These are phyloP conservation scores for Penicillium concentricum DNA, from an alignment of 2,329 filamentous ascomycete genomes.

Conservation along the genomic window DNA sequence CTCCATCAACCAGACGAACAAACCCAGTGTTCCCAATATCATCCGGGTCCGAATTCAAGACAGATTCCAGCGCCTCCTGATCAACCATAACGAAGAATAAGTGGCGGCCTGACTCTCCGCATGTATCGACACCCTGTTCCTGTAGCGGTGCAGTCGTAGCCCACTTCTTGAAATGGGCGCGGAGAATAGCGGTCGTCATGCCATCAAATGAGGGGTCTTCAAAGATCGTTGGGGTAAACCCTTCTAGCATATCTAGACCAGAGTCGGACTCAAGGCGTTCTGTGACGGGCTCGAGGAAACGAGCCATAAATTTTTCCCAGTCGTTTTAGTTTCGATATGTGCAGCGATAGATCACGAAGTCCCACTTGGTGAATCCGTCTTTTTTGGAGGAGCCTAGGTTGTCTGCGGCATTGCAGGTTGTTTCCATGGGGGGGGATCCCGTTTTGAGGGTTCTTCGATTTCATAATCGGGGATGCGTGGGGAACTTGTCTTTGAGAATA, in stretches of 20 bases:
- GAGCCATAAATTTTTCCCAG: slow-evolving; percentile 8
- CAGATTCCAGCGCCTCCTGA: slow-evolving; percentile 15
- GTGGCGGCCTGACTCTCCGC: slow-evolving; percentile 3
- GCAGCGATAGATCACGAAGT: slow-evolving; percentile 11
- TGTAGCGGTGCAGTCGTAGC: not conserved
- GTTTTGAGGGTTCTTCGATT: no score
- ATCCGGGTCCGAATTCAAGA: not conserved
- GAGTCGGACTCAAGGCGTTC: not conserved
- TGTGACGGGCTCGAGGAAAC: slow-evolving; percentile 1
- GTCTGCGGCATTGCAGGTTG: no score
- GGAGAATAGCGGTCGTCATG: slow-evolving; percentile 8
- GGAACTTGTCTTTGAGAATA: no score
- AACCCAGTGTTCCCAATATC: not conserved
- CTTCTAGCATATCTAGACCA: slow-evolving; percentile 7
- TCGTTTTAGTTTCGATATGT: slow-evolving; percentile 9
- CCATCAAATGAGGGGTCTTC: slow-evolving; percentile 15
- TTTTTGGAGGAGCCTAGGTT: no score
- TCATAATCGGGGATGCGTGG: no score
- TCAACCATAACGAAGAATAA: slow-evolving; percentile 17
- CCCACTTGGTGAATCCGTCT: slow-evolving; percentile 6
- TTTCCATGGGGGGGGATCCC: no score
- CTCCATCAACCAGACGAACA: slow-evolving; percentile 14
- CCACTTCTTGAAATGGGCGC: slow-evolving; percentile 12
- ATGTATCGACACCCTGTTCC: slow-evolving; percentile 2
- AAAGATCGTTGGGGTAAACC: slow-evolving; percentile 13